Base-by-base conservation (phyloP, 345 rosid genomes). In the Brassica cretica region DNA sequence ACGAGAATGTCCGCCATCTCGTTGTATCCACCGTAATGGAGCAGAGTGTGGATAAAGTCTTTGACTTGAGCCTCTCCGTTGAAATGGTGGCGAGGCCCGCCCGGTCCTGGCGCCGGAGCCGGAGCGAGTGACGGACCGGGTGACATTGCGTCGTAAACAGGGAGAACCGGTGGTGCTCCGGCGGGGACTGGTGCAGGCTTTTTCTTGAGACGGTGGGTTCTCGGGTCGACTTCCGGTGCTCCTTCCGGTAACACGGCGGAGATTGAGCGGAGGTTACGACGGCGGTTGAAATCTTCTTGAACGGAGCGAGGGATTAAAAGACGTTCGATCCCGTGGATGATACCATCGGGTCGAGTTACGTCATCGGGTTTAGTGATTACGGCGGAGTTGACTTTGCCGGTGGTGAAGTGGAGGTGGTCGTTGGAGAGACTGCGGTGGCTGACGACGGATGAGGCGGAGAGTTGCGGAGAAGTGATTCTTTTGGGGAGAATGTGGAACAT, bases 71-170 rank as follows among this genome's bases (percentile, higher is more conserved):
- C 83, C 80, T 87, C 87, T 1, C 93, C 96, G 60, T 91, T 70
- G 87, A 91, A 91, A 73, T 91, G 90, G 60, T 83, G 87, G 27
- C 80, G 91, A 0, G 91, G 86, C 15, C 96, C 96, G 0, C 96
- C 96, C 0, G 93, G 96, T 5, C 93, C 96, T 0, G 96, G 91
- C 0, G 96, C 96, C 4, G 96, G 91, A 12, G 96, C 96, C 7
- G 96, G 96, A 24, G 96, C 93, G 0, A 89, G 83, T 0, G 91
- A 86, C 1, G 96, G 96, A 6, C 96, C 96, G 0, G 96, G 91
- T 4, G 96, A 87, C 91, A 90, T 78, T 2, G 96, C 96, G 30
- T 90, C 88, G 79, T 75, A 81, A 44, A 90, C 58, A 1, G 96
- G 90, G 0, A 78, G 90, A 49, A 62, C 78, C 27, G 89, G 89